These are phyloP conservation scores for Avicennia marina DNA, from an alignment of 257 asterid genomes.

Conservation along the genomic window DNA sequence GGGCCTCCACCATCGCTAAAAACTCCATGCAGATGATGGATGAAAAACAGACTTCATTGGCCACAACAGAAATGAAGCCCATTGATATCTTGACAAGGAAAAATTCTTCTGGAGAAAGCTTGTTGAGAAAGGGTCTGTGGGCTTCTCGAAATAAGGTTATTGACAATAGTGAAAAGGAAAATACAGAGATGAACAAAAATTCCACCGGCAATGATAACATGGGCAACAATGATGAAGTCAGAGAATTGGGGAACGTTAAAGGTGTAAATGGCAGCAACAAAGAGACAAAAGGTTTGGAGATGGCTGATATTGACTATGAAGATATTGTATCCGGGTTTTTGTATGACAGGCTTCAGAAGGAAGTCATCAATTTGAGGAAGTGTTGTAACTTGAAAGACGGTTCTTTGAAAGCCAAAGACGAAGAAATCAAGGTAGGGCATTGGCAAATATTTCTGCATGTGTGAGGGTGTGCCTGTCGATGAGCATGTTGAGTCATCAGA, in stretches of 20 bases:
- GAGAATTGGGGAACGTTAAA: slow-evolving; percentile 24
- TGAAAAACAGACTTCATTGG: slow-evolving; percentile 17
- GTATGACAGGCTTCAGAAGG: slow-evolving; percentile 87
- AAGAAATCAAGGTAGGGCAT: slow-evolving; percentile 59
- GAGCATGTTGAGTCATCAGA: background rate
- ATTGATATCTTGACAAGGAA: slow-evolving; percentile 26
- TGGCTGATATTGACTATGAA: slow-evolving; percentile 25
- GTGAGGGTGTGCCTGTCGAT: background rate
- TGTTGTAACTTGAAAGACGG: slow-evolving; percentile 46
- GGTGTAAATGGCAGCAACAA: slow-evolving; percentile 17
- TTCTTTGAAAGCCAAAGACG: slow-evolving; percentile 58
- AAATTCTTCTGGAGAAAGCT: slow-evolving; percentile 35
- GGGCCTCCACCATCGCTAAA: slow-evolving; percentile 34
- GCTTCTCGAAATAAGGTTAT: slow-evolving; percentile 44
- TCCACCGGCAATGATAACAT: slow-evolving; percentile 13
- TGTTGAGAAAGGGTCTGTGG: slow-evolving; percentile 49
- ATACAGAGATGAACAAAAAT: slow-evolving; percentile 41
- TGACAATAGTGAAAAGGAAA: slow-evolving; percentile 57
- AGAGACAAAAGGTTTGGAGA: slow-evolving; percentile 26
- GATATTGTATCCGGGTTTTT: slow-evolving; percentile 77
- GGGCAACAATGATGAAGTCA: slow-evolving; percentile 19
- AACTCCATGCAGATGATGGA: slow-evolving; percentile 29
- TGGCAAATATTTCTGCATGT: background rate
- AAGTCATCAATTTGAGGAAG: slow-evolving; percentile 69
- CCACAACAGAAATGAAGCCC: slow-evolving; percentile 21